phyloP scores from a whole-genome alignment of 352 stramenopile species.

The Elongisporangium senticosum region DNA sequence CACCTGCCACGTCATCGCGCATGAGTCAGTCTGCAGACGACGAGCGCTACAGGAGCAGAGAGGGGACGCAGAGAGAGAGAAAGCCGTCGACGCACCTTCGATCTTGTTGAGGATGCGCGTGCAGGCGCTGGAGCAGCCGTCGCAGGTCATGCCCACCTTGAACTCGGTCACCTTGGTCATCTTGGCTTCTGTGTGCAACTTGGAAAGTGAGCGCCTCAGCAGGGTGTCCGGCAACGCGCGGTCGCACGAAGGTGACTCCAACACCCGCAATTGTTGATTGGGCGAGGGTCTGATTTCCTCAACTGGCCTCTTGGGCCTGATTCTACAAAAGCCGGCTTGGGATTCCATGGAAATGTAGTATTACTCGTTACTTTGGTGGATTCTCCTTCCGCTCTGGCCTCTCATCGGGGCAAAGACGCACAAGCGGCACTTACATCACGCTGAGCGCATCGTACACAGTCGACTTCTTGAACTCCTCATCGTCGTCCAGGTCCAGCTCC shows the following conservation, averaged over 20 bases:
- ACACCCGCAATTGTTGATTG: neutral
- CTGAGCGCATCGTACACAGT: conserved; percentile 65
- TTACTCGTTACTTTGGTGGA: neutral
- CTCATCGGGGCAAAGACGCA: neutral
- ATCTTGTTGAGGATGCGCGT: conserved; percentile 89
- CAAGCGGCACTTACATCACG: conserved; percentile 43
- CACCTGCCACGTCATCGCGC: conserved; percentile 34
- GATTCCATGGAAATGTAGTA: neutral
- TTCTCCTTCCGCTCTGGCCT: neutral
- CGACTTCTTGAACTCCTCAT: conserved; percentile 29
- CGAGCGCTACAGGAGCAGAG: neutral
- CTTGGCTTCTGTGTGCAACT: conserved; percentile 1
- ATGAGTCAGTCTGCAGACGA: conserved; percentile 3
- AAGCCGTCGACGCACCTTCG: conserved; percentile 46
- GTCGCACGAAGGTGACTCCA: neutral
- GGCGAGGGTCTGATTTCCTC: neutral
- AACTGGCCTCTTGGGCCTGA: neutral
- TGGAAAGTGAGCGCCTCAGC: neutral
- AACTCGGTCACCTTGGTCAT: conserved; percentile 81
- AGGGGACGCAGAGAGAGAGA: neutral
- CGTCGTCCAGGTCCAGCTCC: conserved; percentile 53
- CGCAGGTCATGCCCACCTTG: conserved; percentile 89
- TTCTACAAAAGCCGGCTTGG: neutral
- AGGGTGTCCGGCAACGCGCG: neutral
- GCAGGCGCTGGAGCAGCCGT: conserved; percentile 85